Base-by-base conservation (phyloP, 495 filamentous ascomycete genomes). In the Penicillium atrosanguineum region DNA sequence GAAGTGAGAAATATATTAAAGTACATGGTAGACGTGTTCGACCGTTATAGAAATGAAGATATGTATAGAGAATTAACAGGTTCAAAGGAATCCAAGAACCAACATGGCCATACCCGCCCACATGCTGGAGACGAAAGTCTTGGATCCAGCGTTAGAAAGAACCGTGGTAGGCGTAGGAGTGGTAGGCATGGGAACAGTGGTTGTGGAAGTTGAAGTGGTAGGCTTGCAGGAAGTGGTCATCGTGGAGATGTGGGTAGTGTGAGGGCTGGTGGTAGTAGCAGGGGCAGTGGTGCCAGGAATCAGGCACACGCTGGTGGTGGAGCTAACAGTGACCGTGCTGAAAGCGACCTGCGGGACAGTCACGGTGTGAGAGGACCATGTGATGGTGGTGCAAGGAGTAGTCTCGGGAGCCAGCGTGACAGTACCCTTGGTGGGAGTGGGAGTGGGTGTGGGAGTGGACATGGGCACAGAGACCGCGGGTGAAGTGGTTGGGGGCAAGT, bases 331-430 rank as follows among this genome's bases (percentile, higher is more conserved):
- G 55, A 67, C 65, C 18, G 86, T 90, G 50, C 77, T 83, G 79
- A 91, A 89, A 44, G 67, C 69, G 41, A 93, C 83, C 65, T 87
- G 83, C 14, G 89, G 89, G 41, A 91, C 85, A 39, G 83, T 86
- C 49, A 85, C 68, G 38, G 86, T 90, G 68, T 69, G 71, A 59
- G 87, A 68, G 44, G 73, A 82, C 64, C 69, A 76, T 36, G 78
- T 78, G 63, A 89, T 76, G 50, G 86, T 88, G 15, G 83, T 87
- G 60, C 74, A 79, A 40, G 85, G 79, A 37, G 70, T 60, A 25
- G 64, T 45, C n/a, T 65, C 45, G 14, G 26, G 20, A 4, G 43
- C 6, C 0, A 47, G 46, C 0, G 51, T 46, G 25, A 53, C 48
- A 8, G 68, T 67, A 46, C 74, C 70, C 20, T 23, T 23, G 23